Conservation (phyloP, 305 asterid genomes). For the Andrographis paniculata region DNA sequence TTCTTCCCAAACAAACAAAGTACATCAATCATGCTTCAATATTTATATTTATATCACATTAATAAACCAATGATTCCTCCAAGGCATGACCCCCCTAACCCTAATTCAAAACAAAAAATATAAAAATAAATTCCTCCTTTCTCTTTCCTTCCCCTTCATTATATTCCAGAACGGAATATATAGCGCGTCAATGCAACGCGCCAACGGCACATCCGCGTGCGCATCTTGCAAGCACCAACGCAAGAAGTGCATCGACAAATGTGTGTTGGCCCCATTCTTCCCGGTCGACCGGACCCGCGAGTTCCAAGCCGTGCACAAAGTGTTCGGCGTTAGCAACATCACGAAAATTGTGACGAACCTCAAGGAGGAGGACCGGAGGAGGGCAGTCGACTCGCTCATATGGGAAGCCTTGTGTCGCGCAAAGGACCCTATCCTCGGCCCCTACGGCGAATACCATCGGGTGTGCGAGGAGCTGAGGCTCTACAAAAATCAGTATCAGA, state of each 20-base stretch:
- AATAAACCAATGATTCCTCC: background rate
- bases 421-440: slow-evolving; percentile 56
- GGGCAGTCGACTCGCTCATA: slow-evolving; percentile 52
- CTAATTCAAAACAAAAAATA: slow-evolving; percentile 4
- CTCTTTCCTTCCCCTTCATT: too few species aligned
- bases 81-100: background rate
- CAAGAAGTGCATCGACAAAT: slow-evolving; percentile 67
- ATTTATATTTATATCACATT: slow-evolving; percentile 12
- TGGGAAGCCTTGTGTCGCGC: slow-evolving; percentile 81
- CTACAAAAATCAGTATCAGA: slow-evolving; percentile 44
- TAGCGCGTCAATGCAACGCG: slow-evolving; percentile 36
- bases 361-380: slow-evolving; percentile 34
- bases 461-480: slow-evolving; percentile 47
- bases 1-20: slow-evolving; percentile 17
- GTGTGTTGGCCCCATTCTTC: slow-evolving; percentile 53
- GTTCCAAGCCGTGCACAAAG: slow-evolving; percentile 67
- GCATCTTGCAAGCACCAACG: slow-evolving; percentile 97
- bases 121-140: background rate
- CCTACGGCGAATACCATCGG: slow-evolving; percentile 51
- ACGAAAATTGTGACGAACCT: slow-evolving; percentile 40
- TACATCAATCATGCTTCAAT: slow-evolving; percentile 15
- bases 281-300: slow-evolving; percentile 43
- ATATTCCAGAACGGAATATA: background rate
- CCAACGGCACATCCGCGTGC: slow-evolving; percentile 48
- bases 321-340: slow-evolving; percentile 73